phyloP scores from a whole-genome alignment of 805 yeast species.

The Saccharomyces eubayanus region DNA sequence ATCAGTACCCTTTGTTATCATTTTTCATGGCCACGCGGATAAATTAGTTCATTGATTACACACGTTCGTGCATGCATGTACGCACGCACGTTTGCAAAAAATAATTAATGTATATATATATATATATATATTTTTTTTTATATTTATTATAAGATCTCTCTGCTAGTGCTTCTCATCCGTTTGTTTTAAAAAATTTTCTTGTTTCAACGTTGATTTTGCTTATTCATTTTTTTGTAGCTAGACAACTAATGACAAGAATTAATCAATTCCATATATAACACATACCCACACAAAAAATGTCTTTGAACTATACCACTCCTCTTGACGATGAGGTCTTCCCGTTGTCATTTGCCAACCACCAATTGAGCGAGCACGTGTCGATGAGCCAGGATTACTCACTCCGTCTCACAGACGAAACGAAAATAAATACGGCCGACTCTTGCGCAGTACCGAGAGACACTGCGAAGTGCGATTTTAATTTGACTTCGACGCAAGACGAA shows the following conservation, averaged over 20 bases:
- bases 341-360: slow-evolving; percentile 7
- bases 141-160: slow-evolving; percentile 4
- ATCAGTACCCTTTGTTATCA: neutral
- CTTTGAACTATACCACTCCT: neutral
- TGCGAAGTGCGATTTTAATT: neutral
- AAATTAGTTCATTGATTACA: neutral
- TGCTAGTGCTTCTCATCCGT: neutral
- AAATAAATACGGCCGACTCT: neutral
- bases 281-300: neutral
- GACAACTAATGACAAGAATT: neutral
- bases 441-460: slow-evolving; percentile 1
- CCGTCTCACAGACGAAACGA: neutral
- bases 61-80: neutral
- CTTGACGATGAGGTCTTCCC: slow-evolving; percentile 9
- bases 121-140: neutral
- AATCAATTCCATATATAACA: neutral
- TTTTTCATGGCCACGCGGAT: neutral
- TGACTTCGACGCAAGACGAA: slow-evolving; percentile 1
- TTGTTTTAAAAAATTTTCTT: too few relatives aligned
- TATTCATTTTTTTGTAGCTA: neutral
- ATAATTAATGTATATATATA: too few relatives aligned
- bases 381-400: neutral
- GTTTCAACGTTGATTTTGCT: too few relatives aligned
- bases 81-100: neutral
- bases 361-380: neutral